Percentiles rank a stretch among this genome's conserved stretches.
phyloP scores from a whole-genome alignment of 208 protist species.

The Leishmania mexicana region DNA sequence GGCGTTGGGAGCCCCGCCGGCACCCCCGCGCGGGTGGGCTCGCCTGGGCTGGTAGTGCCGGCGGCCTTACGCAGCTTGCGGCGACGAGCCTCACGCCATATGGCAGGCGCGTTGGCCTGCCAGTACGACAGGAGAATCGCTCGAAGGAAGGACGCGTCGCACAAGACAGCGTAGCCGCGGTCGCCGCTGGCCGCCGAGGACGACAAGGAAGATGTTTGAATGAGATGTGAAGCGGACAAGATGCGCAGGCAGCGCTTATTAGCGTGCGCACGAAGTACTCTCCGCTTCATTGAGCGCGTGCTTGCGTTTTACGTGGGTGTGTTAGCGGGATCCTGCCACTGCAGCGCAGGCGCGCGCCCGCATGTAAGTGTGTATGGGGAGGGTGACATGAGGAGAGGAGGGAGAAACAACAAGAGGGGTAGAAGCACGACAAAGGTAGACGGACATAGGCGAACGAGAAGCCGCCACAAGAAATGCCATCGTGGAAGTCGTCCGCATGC shows the following conservation, averaged over 20 bases:
- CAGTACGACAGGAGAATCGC: constrained; percentile 49
- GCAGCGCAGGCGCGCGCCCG: background rate
- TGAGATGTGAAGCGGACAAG: constrained; percentile 57
- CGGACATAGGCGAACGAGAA: constrained; percentile 1
- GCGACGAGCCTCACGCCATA: constrained; percentile 24
- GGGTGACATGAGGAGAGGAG: background rate
- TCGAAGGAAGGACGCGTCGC: constrained; percentile 82
- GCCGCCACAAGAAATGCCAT: background rate
- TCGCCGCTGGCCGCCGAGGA: constrained; percentile 1
- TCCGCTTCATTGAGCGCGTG: constrained; percentile 62
- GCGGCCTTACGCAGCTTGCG: constrained; percentile 23
- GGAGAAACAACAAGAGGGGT: background rate
- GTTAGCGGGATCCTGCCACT: background rate
- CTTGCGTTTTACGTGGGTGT: background rate
- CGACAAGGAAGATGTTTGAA: constrained; percentile 12
- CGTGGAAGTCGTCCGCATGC: background rate
- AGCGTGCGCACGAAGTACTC: constrained; percentile 74
- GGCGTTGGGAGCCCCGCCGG: background rate
- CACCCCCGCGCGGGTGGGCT: background rate
- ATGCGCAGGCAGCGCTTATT: constrained; percentile 81
- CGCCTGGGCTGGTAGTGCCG: background rate
- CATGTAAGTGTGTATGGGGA: background rate
- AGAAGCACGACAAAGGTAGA: background rate
- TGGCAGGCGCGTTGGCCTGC: constrained; percentile 31
- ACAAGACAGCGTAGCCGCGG: constrained; percentile 58